A percentile compares a stretch with the other conserved stretches of the same genome.
phyloP scores from a whole-genome alignment of 2,329 filamentous ascomycete species.

The Trichoderma atrobrunneum region DNA sequence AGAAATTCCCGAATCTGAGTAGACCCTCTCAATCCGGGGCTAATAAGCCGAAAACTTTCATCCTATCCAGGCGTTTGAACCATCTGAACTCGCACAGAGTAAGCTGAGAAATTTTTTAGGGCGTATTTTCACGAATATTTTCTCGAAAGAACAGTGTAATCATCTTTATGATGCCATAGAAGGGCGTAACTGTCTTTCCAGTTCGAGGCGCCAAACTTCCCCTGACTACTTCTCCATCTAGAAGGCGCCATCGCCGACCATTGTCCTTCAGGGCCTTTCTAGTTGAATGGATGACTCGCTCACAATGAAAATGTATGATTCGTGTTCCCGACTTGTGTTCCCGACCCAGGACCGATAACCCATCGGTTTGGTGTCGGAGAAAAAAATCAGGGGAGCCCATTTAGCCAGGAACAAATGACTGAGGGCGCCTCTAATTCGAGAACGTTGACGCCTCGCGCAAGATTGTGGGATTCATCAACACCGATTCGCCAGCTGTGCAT shows the following conservation, averaged over 20 bases:
- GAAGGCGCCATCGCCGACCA: not conserved
- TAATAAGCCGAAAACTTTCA: not conserved
- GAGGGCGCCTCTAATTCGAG: not conserved
- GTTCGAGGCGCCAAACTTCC: conserved; percentile 9
- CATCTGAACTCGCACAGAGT: not conserved
- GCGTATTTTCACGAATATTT: not conserved
- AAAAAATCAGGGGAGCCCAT: not conserved
- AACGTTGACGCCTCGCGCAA: conserved; percentile 5
- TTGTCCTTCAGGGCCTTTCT: not conserved
- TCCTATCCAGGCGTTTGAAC: not conserved
- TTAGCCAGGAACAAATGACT: conserved; percentile 17
- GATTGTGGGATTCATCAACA: not conserved
- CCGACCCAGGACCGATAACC: not conserved
- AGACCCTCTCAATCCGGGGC: not conserved
- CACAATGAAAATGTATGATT: not conserved
- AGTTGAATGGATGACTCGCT: conserved; percentile 4
- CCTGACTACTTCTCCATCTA: not conserved
- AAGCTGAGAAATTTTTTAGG: not conserved
- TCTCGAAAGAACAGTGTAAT: not conserved
- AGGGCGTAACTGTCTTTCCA: not conserved
- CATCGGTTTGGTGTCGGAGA: not conserved
- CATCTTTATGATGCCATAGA: not conserved
- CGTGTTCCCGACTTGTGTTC: not conserved
- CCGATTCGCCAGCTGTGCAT: not conserved
- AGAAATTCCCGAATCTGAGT: not conserved